phyloP scores from a whole-genome alignment of 78 protist genomes.

The Emiliania huxleyi region DNA sequence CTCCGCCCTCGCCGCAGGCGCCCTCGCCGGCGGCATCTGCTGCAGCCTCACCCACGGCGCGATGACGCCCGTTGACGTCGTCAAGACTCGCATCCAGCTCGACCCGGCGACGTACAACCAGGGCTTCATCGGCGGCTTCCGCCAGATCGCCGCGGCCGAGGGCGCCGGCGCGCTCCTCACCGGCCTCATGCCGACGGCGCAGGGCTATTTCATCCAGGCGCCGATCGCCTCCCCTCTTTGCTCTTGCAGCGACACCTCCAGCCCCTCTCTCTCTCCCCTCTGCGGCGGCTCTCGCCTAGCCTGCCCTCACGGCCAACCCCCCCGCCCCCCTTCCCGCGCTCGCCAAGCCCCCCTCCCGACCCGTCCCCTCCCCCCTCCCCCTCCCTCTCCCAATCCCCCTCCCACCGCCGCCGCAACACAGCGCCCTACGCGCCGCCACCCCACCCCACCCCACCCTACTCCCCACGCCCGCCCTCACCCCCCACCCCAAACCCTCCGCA shows the following conservation, averaged over 20 bases:
- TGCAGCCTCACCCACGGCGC: constrained; percentile 70
- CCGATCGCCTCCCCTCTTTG: no score
- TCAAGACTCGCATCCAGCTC: constrained; percentile 69
- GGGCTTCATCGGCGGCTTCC: constrained; percentile 52
- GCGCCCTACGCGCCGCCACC: no score
- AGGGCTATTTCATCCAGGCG: constrained; percentile 61
- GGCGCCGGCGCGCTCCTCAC: constrained; percentile 54
- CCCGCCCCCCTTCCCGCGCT: background rate
- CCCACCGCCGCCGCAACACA: no score
- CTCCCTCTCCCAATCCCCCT: no score
- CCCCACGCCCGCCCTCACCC: no score
- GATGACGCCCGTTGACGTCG: constrained; percentile 68
- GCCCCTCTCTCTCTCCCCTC: no score
- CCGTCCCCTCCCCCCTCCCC: no score
- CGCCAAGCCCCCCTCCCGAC: no score
- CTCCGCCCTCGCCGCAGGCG: constrained; percentile 7
- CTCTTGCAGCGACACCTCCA: background rate
- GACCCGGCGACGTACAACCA: constrained; percentile 34
- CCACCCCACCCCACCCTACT: no score
- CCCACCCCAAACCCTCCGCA: background rate
- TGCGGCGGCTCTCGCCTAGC: no score
- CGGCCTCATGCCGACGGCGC: constrained; percentile 43
- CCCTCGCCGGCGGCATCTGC: constrained; percentile 68
- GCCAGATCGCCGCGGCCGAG: constrained; percentile 37
- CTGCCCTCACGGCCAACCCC: background rate